phyloP scores from a whole-genome alignment of 495 filamentous ascomycete species.

The Hamigera avellanea region DNA sequence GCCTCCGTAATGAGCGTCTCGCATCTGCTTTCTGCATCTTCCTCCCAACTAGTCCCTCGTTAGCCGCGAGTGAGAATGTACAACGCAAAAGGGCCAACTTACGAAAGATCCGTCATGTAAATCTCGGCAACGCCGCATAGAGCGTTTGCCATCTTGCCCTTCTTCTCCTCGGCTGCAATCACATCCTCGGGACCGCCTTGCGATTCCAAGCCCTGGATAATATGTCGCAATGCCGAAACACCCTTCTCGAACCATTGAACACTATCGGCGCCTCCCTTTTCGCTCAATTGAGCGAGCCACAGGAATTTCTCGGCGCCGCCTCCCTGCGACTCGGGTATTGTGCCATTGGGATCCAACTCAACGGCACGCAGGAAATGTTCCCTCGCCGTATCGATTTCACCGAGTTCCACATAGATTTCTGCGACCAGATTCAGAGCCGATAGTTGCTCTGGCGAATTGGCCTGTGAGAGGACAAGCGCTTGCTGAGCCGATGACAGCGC shows the following conservation, averaged over 20 bases:
- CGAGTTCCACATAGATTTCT: slow-evolving; percentile 76
- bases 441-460: slow-evolving; percentile 33
- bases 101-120: slow-evolving; percentile 93
- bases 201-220: slow-evolving; percentile 44
- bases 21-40: slow-evolving; percentile 75
- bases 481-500: slow-evolving; percentile 55
- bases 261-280: slow-evolving; percentile 73
- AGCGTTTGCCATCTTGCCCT: slow-evolving; percentile 66
- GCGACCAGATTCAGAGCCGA: slow-evolving; percentile 67
- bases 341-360: slow-evolving; percentile 60
- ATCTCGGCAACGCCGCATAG: slow-evolving; percentile 86
- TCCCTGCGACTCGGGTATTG: slow-evolving; percentile 45
- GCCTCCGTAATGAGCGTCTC: slow-evolving; percentile 82
- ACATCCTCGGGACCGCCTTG: slow-evolving; percentile 28
- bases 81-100: slow-evolving; percentile 8
- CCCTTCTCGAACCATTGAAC: slow-evolving; percentile 84
- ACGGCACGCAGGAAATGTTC: slow-evolving; percentile 58
- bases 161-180: slow-evolving; percentile 50
- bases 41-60: slow-evolving; percentile 54
- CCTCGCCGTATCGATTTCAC: slow-evolving; percentile 61
- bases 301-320: slow-evolving; percentile 91
- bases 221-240: slow-evolving; percentile 50
- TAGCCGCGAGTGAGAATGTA: background rate
- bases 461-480: slow-evolving; percentile 39
- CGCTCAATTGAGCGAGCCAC: slow-evolving; percentile 87